phyloP scores from a whole-genome alignment of 495 filamentous ascomycete species.

The Penicillium waksmanii region DNA sequence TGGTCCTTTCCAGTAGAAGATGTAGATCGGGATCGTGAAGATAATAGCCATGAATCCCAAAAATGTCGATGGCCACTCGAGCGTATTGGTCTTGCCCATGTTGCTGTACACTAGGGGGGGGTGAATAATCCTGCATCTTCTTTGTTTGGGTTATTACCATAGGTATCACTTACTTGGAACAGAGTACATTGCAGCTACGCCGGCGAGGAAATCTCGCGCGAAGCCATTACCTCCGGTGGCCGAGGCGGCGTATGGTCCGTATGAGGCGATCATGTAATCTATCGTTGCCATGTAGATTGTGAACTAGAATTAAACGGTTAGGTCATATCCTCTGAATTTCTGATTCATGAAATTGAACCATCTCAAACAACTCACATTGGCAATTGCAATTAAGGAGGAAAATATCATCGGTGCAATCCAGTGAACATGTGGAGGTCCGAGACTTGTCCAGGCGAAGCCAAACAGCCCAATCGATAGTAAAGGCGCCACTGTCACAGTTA shows the following conservation, averaged over 20 bases:
- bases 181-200: conserved; percentile 53
- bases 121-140: not conserved
- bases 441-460: conserved; percentile 68
- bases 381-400: conserved; percentile 63
- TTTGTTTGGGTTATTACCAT: no score
- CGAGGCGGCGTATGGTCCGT: conserved; percentile 77
- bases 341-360: not conserved
- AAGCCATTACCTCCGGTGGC: conserved; percentile 74
- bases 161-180: conserved; percentile 33
- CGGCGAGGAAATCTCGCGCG: conserved; percentile 52
- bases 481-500: conserved; percentile 52
- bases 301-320: conserved; percentile 38
- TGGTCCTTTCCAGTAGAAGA: conserved; percentile 54
- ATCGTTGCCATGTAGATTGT: conserved; percentile 80
- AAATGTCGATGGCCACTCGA: conserved; percentile 48
- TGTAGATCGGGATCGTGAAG: conserved; percentile 52
- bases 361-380: conserved; percentile 44
- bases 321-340: not conserved
- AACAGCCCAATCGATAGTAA: conserved; percentile 69
- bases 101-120: conserved; percentile 34
- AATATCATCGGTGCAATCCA: conserved; percentile 69
- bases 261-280: conserved; percentile 82
- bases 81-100: conserved; percentile 32
- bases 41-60: conserved; percentile 47
- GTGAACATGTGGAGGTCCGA: conserved; percentile 61